Base-by-base conservation (phyloP, 2,329 filamentous ascomycete species). In the Amylocarpus encephaloides region DNA sequence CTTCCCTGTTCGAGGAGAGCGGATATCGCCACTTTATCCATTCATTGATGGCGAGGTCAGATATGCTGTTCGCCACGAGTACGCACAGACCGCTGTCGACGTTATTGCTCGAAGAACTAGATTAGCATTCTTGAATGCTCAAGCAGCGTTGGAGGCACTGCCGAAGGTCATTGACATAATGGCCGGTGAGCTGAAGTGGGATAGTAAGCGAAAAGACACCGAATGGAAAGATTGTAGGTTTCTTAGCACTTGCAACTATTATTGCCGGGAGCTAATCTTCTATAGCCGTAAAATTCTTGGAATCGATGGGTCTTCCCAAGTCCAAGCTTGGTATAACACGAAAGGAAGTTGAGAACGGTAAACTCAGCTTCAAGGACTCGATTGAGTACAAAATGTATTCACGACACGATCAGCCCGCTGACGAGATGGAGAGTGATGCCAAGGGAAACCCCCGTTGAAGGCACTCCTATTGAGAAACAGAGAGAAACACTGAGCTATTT, bases 31-130 rank as follows among this genome's bases (percentile, higher is more conserved):
- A 13, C 74, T 95, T 26, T 95, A 95, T 68, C 89, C 91, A 12
- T 95, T 93, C 68, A 82, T 96, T 22, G 91, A 96, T 63, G 90
- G 90, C 43, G 92, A 97, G 71, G 78, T 96, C 36, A 82, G 89
- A 49, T 95, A 95, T 66, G 89, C 89, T 19, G 82, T 95, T 36
- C 77, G 83, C 45, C 85, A 95, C 68, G 92, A 96, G 71, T 94
- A 94, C 64, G 92, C 92, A 3, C 88, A 95, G 68, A 94, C 88
- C 2, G 88, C 89, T 1, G 85, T 91, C 13, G 91, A 96, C 65
- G 86, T 96, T 11, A 74, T 96, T 42, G 91, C 90, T 2, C 80
- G 92, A 52, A 78, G 91, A 54, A 96, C 87, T 36, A 77, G 92
- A 50, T 72, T 96, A 49, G 87, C 90, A 7, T 97, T 96, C 73